Evolutionary conservation across 768 basidiomycete genomes (phyloP), one percentile per base, ranked within the genome.

Genomic region (Clitopilus hobsonii): DNA sequence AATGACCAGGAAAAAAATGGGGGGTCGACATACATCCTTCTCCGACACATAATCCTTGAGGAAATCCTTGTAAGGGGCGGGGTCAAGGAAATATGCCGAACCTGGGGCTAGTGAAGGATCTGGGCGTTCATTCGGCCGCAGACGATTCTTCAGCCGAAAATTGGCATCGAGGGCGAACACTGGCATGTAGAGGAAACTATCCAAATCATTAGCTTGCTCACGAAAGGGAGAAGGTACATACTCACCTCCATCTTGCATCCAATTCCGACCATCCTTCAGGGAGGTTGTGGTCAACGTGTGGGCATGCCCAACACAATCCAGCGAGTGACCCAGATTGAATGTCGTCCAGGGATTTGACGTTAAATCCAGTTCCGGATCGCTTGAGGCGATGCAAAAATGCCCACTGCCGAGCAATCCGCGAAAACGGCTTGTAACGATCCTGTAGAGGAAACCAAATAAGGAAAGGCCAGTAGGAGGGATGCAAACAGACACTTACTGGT

Each of bases 221-320:
- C 16, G 30, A 7, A 16, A 16, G 7, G 18, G 38, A 6, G 8
- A 18, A 6, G 38, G n/a, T 6, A 41, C 38, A 20, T 6, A 10
- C 18, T 8, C 29, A 30, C 14, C 14, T 30, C 29, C 29, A 30
- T 10, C 38, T 18, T 41, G 18, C 18, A 41, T 18, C 18, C 18
- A 41, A 8, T 20, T 10, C 18, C 38, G 8, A 23, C 63, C 64
- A 69, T 7, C 54, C 38, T 0, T 49, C 54, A 0, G 65, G 64
- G 1, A 69, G 54, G 52, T 71, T 70, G 0, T 60, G 58, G 0
- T 61, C 64, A 0, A 65, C 67, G 1, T 64, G 59, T 0, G 65
- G 69, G 54, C 62, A 63, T 6, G 60, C 52, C 60, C 60, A 60
- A 32, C 61, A 62, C 13, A 50, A 23, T 1, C 59, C 58, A 1